These are phyloP conservation scores for Ganoderma sinense DNA, from an alignment of 1,284 basidiomycete genomes.

Conservation along the genomic window DNA sequence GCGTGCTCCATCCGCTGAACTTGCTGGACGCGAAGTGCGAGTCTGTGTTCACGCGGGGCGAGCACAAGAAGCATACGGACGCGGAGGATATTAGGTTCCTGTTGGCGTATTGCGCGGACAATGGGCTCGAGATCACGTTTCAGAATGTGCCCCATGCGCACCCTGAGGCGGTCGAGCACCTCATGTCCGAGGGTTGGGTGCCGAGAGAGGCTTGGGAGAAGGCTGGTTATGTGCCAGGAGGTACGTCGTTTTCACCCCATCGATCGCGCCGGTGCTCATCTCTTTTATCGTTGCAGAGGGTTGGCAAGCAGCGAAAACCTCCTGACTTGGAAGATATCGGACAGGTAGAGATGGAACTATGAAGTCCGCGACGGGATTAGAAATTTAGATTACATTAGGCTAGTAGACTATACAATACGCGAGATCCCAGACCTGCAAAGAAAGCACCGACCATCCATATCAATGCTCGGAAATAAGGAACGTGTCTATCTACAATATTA, in stretches of 20 bases:
- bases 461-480: neutral
- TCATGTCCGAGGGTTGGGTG: neutral
- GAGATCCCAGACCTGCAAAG: neutral
- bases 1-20: conserved; percentile 9
- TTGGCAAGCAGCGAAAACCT: neutral
- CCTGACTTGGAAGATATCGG: neutral
- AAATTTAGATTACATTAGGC: neutral
- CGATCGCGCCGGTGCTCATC: neutral
- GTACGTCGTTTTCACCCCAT: neutral
- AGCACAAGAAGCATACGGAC: conserved; percentile 9
- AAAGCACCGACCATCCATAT: neutral
- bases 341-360: no score
- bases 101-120: conserved; percentile 1
- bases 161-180: neutral
- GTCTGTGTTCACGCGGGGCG: conserved; percentile 1
- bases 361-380: no score
- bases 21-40: conserved; percentile 10
- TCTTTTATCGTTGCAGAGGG: no score
- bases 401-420: neutral
- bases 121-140: neutral
- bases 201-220: conserved; percentile 3
- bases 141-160: neutral
- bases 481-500: neutral
- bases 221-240: neutral
- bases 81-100: conserved; percentile 12